These are phyloP conservation scores for Coemansia sp. DNA, from an alignment of 192 early-diverging fungal genomes.

Conservation along the genomic window DNA sequence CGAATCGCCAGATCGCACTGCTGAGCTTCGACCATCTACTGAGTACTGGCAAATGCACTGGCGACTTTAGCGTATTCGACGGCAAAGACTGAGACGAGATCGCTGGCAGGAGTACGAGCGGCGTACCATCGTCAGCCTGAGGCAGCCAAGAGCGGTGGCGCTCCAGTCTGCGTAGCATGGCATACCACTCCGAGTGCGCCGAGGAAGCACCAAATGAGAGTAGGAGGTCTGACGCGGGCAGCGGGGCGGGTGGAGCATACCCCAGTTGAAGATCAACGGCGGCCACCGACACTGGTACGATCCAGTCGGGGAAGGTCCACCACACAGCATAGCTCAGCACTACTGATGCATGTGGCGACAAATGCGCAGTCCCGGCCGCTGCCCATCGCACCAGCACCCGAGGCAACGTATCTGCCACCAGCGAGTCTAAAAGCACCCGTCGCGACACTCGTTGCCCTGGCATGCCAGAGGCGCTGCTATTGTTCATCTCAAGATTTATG, in stretches of 20 bases:
- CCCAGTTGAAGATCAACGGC: constrained; percentile 47
- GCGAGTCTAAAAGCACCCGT: constrained; percentile 24
- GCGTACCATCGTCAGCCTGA: constrained; percentile 49
- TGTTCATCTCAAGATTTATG: not conserved
- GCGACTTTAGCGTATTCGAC: not conserved
- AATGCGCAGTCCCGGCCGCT: constrained; percentile 7
- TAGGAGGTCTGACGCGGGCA: not conserved
- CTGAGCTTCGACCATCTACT: not conserved
- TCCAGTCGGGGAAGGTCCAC: constrained; percentile 45
- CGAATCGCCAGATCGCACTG: not conserved
- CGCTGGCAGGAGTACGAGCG: constrained; percentile 26
- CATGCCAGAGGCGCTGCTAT: not conserved
- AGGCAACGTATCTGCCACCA: constrained; percentile 24
- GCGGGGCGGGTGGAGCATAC: constrained; percentile 8
- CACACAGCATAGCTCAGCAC: constrained; percentile 28
- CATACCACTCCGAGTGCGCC: constrained; percentile 47
- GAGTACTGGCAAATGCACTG: not conserved
- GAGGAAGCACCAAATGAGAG: constrained; percentile 7
- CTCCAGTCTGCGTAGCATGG: constrained; percentile 44
- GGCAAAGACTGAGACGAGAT: not conserved
- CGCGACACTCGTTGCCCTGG: constrained; percentile 28
- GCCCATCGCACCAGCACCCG: constrained; percentile 32
- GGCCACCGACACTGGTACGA: constrained; percentile 36
- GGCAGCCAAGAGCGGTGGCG: constrained; percentile 29
- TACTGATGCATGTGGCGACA: constrained; percentile 25